Evolutionary conservation across 805 yeast genomes (phyloP), one percentile per base, ranked within the genome.

Genomic region (Wickerhamomyces pijperi): DNA sequence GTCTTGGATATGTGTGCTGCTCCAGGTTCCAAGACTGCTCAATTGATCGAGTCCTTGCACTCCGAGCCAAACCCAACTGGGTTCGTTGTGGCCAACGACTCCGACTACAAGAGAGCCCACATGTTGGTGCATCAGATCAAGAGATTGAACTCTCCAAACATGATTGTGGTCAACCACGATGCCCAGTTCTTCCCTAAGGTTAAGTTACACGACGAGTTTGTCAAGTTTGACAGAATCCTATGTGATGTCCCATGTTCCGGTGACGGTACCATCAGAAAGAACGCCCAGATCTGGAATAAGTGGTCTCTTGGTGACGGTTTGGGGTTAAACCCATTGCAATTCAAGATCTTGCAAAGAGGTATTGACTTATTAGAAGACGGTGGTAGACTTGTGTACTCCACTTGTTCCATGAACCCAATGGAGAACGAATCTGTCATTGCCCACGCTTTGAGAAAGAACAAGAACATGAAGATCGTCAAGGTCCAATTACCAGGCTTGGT

Each of bases 221-320:
- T 87, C 51, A 84, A 82, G 59, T 92, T 86, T 58, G 98, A 92
- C 62, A 76, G 98, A 58, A 76, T 92, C 40, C 69, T 92, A 46
- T 90, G 97, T 69, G 99, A 92, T 63, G 99, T 92, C 20, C 99
- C 99, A 39, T 92, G 99, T 68, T 84, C 97, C 16, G 99, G 99
- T 48, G 99, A 92, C 60, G 99, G 94, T 45, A 92, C 99, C 34
- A 86, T 92, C 95, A 77, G 99, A 60, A 92, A 92, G 65, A 92
- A 92, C 58, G 74, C 87, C 49, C 85, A 83, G 54, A 96, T 92
- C 25, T 92, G 99, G 99, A 80, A 79, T 50, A 95, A 87, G 50
- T 92, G 96, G 88, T 73, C 77, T 23, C 74, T 83, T 31, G 94
- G 90, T 43, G 85, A 83, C 57, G 97, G 84, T 19, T 63, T 88